These are phyloP conservation scores for Neurospora sp. DNA, from an alignment of 495 filamentous ascomycete species.

Conservation along the genomic window DNA sequence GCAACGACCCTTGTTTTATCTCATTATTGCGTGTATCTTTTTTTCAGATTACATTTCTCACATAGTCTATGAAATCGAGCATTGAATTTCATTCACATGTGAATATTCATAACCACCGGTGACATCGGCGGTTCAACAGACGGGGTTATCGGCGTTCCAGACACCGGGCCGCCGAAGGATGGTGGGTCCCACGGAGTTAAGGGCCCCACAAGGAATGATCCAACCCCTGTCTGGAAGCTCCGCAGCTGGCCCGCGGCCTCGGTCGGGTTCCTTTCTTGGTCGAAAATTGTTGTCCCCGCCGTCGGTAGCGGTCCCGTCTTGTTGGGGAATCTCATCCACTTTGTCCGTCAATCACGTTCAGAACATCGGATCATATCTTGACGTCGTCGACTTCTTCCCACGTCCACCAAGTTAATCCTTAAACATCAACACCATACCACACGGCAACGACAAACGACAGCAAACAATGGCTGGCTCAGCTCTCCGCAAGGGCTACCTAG, in stretches of 20 bases:
- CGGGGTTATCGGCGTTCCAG: not conserved
- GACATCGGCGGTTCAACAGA: too few relatives aligned
- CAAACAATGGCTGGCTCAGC: slow-evolving; percentile 15
- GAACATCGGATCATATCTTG: not conserved
- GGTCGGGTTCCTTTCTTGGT: not conserved
- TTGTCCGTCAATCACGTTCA: not conserved
- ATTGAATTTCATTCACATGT: not conserved
- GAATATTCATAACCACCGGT: not conserved
- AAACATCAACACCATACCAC: not conserved
- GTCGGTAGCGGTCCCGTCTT: not conserved
- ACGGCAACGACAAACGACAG: not conserved
- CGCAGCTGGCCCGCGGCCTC: not conserved
- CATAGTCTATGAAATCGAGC: not conserved
- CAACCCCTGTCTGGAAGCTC: not conserved
- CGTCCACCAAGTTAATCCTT: not conserved
- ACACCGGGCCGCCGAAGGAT: not conserved
- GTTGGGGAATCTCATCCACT: not conserved
- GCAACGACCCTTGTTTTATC: not conserved
- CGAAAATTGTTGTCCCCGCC: not conserved
- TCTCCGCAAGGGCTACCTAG: slow-evolving; percentile 54
- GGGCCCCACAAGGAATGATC: not conserved
- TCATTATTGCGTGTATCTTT: not conserved
- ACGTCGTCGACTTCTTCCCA: not conserved
- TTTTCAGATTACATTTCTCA: not conserved
- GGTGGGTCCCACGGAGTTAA: not conserved